phyloP scores from a whole-genome alignment of 805 yeast genomes.

The Starmerella vitae region DNA sequence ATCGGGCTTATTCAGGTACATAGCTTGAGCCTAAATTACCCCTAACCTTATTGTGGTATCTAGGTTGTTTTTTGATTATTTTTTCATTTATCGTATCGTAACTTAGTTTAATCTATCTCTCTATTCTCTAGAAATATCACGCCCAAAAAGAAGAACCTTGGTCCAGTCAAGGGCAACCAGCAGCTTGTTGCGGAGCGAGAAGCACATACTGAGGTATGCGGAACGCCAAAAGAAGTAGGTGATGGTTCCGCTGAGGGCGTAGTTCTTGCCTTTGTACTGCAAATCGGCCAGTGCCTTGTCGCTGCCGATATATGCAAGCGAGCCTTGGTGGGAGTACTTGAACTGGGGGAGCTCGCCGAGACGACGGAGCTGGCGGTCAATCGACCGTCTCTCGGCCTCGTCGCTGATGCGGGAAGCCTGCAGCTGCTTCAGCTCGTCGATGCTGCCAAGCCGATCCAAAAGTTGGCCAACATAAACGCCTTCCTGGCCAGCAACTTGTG shows the following conservation, averaged over 20 bases:
- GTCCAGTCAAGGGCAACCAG: slow-evolving; percentile 81
- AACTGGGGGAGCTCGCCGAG: slow-evolving; percentile 37
- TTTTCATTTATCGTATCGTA: not conserved
- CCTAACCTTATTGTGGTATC: not conserved
- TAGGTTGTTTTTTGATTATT: not conserved
- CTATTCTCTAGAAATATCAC: slow-evolving; percentile 83
- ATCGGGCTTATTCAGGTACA: not conserved
- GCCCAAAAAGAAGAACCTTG: slow-evolving; percentile 76
- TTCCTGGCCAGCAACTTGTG: slow-evolving; percentile 94
- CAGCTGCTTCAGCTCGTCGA: slow-evolving; percentile 27
- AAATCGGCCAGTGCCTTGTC: slow-evolving; percentile 92
- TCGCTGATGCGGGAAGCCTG: slow-evolving; percentile 14
- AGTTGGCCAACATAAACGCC: slow-evolving; percentile 67
- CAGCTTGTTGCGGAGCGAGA: slow-evolving; percentile 76
- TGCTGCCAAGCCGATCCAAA: slow-evolving; percentile 40
- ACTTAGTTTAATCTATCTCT: not conserved
- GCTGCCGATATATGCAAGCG: slow-evolving; percentile 81
- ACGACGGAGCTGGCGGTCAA: slow-evolving; percentile 28
- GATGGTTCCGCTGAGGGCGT: slow-evolving; percentile 70
- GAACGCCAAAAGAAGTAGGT: slow-evolving; percentile 92
- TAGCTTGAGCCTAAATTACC: not conserved
- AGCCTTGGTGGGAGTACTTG: slow-evolving; percentile 77
- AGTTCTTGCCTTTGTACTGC: slow-evolving; percentile 52
- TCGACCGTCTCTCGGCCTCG: slow-evolving; percentile 15
- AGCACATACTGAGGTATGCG: slow-evolving; percentile 82